These are phyloP conservation scores for Nigrospora sphaerica DNA, from an alignment of 2,329 filamentous ascomycete genomes.

Conservation along the genomic window DNA sequence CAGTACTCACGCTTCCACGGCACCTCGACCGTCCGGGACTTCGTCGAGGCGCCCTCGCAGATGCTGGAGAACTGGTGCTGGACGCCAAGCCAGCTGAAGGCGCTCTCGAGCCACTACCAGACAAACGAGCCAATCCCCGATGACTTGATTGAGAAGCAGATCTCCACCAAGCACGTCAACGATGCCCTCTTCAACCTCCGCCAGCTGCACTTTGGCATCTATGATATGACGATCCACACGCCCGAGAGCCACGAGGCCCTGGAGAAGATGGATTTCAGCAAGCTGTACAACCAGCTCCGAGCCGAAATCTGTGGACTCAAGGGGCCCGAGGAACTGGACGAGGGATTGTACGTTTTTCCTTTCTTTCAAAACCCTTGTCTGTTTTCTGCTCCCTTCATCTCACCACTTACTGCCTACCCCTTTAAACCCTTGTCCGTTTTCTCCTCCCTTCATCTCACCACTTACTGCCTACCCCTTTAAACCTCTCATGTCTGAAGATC, in stretches of 20 bases:
- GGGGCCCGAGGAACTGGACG: slow-evolving; percentile 61
- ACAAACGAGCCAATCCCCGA: slow-evolving; percentile 65
- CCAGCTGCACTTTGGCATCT: slow-evolving; percentile 75
- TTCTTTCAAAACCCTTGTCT: not conserved
- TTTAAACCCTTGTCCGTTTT: not conserved
- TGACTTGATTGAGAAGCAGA: slow-evolving; percentile 65
- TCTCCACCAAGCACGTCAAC: slow-evolving; percentile 75
- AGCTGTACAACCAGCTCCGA: slow-evolving; percentile 66
- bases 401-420: not conserved
- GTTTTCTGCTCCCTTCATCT: not conserved
- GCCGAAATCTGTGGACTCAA: slow-evolving; percentile 66
- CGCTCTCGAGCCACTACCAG: slow-evolving; percentile 67
- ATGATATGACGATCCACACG: slow-evolving; percentile 76
- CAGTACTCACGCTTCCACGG: slow-evolving; percentile 62
- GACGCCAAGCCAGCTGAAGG: slow-evolving; percentile 56
- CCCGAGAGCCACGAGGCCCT: slow-evolving; percentile 62
- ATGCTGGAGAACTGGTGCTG: slow-evolving; percentile 76
- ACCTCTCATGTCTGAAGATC: not conserved
- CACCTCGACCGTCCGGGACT: slow-evolving; percentile 59
- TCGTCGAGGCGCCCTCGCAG: slow-evolving; percentile 65
- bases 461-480: not conserved
- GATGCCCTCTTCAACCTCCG: slow-evolving; percentile 71
- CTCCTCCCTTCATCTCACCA: not conserved
- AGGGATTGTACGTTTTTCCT: slow-evolving; percentile 37
- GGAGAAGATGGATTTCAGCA: slow-evolving; percentile 56